These are phyloP conservation scores for Coniochaeta pulveracea DNA, from an alignment of 2,329 filamentous ascomycete genomes.

Conservation along the genomic window DNA sequence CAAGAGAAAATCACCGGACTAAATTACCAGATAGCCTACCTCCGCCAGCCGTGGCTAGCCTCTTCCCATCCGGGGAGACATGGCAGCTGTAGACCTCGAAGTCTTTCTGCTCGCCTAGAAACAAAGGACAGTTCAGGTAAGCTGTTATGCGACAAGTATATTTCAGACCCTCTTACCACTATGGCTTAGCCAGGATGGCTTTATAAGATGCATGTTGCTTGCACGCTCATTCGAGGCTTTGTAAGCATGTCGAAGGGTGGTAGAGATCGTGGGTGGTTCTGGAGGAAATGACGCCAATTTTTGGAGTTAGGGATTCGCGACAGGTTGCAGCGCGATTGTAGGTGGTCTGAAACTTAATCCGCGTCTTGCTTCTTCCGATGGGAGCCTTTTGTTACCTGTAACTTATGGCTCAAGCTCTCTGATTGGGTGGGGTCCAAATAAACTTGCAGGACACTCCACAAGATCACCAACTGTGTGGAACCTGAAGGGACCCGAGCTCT, in stretches of 20 bases:
- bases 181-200: conserved; percentile 92
- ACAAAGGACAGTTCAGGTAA: conserved; percentile 8
- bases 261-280: too few species aligned
- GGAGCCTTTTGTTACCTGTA: too few species aligned
- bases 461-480: too few species aligned
- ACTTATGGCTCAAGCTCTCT: too few species aligned
- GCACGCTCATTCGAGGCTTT: conserved; percentile 9
- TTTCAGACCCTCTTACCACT: conserved; percentile 45
- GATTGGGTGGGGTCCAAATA: too few species aligned
- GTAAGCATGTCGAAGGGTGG: conserved; percentile 16
- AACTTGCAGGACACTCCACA: too few species aligned
- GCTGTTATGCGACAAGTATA: neutral
- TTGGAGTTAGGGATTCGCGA: too few species aligned
- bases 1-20: neutral
- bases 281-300: too few species aligned
- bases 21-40: conserved; percentile 37
- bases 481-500: too few species aligned
- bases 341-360: too few species aligned
- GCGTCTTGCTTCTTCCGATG: too few species aligned
- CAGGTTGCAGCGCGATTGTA: too few species aligned
- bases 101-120: conserved; percentile 82
- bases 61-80: conserved; percentile 85
- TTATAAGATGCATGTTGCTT: conserved; percentile 68
- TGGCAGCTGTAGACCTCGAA: conserved; percentile 98
- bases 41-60: conserved; percentile 88